These are phyloP conservation scores for Plantago elongata DNA, from an alignment of 257 asterid genomes.

Conservation along the genomic window DNA sequence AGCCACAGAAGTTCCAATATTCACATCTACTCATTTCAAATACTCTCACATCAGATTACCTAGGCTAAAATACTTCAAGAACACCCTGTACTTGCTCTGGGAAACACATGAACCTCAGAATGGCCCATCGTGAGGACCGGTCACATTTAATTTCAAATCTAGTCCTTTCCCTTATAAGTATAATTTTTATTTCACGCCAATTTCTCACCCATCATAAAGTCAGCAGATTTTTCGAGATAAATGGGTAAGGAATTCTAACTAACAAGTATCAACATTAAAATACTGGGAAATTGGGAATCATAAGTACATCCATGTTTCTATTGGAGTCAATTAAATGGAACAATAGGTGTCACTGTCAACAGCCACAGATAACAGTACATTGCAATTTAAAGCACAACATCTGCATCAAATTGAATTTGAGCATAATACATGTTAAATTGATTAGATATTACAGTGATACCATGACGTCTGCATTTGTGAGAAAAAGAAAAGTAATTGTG, in stretches of 20 bases:
- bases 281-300: too few species aligned
- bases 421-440: not conserved
- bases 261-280: not conserved
- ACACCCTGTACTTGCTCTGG: not conserved
- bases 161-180: not conserved
- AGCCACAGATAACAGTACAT: not conserved
- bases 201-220: not conserved
- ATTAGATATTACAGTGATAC: not conserved
- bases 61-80: not conserved
- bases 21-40: not conserved
- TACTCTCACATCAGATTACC: not conserved
- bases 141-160: not conserved
- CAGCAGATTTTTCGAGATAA: not conserved
- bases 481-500: not conserved
- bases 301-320: too few species aligned
- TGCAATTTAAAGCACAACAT: too few species aligned
- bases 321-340: too few species aligned
- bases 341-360: not conserved
- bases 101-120: not conserved
- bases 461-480: not conserved
- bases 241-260: not conserved
- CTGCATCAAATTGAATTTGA: too few species aligned
- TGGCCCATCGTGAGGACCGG: not conserved
- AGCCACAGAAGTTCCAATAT: constrained; percentile 1
- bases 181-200: not conserved